Percentiles rank a stretch among this genome's conserved stretches.
These are phyloP conservation scores for Toxicodendron radicans DNA, from an alignment of 345 rosid genomes.

Conservation along the genomic window DNA sequence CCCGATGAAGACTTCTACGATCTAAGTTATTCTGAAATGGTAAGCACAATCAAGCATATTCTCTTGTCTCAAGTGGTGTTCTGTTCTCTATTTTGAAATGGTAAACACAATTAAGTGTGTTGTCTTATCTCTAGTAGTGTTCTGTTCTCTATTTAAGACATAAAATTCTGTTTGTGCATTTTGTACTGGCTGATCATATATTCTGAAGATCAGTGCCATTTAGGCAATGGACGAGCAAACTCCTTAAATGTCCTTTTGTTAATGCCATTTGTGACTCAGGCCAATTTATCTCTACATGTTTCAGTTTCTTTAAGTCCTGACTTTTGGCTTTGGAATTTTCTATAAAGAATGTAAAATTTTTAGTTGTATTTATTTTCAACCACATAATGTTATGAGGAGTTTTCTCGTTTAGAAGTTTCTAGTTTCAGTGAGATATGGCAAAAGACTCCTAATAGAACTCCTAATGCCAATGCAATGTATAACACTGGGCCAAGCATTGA, in stretches of 20 bases:
- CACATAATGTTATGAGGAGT: background rate
- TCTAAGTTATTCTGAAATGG: conserved; percentile 60
- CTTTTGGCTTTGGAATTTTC: background rate
- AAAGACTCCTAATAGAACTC: background rate
- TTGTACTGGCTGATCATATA: background rate
- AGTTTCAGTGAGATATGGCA: background rate
- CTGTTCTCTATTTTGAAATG: background rate
- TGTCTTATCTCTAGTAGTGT: background rate
- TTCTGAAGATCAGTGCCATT: background rate
- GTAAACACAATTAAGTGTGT: too few species aligned
- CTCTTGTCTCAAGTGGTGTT: background rate
- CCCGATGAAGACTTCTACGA: conserved; percentile 59
- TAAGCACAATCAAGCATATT: conserved; percentile 19
- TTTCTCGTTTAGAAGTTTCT: background rate
- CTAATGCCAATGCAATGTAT: background rate
- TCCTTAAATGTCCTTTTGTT: background rate
- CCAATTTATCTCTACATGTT: background rate
- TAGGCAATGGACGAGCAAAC: background rate
- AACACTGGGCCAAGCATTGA: background rate
- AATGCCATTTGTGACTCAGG: too few species aligned
- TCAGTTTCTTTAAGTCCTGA: background rate
- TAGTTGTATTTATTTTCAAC: background rate
- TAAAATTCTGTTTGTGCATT: conserved; percentile 14
- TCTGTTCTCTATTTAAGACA: background rate
- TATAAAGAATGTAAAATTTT: background rate